Evolutionary conservation across 805 yeast species (phyloP), one percentile per base, ranked within the genome.

Genomic region (Teunomyces cretensis): DNA sequence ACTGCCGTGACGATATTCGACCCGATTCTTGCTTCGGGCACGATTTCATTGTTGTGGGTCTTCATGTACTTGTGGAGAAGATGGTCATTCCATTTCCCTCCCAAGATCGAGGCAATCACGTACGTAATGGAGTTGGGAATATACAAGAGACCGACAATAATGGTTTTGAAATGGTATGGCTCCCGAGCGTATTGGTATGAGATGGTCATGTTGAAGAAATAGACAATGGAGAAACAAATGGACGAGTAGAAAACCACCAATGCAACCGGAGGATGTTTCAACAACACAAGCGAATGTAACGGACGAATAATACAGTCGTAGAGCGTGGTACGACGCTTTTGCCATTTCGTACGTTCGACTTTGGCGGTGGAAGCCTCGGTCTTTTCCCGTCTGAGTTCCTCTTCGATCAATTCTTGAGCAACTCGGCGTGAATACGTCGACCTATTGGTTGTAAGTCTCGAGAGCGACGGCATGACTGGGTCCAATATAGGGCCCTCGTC

Each of bases 121-220:
- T 88, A 88, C 0, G 91, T 79, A 19, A 87, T 78, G 0, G 96
- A 87, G 61, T 88, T 88, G 30, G 96, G 96, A 28, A 88, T 81
- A 66, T 87, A 88, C 45, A 86, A 74, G 22, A 88, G 70, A 28
- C 96, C 96, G 40, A 84, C 76, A 45, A 83, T 72, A 40, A 87
- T 64, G 0, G 86, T 65, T 28, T 71, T 67, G 71, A 85, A 89
- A 55, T 81, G 79, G 62, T 88, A 88, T 3, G 96, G 96, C 0
- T 67, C 62, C 15, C 75, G 56, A 0, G 86, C 68, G 62, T 81
- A 88, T 42, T 73, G 74, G 55, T 78, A 76, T 39, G 91, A 75
- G 35, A 89, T 69, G 3, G 92, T 75, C 78, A 88, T 74, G 65
- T 89, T 89, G 56, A 87, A 79, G 50, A 85, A 79, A 59, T 88